Evolutionary conservation across 345 rosid species (phyloP).

Genomic region (Citrus australasica): DNA sequence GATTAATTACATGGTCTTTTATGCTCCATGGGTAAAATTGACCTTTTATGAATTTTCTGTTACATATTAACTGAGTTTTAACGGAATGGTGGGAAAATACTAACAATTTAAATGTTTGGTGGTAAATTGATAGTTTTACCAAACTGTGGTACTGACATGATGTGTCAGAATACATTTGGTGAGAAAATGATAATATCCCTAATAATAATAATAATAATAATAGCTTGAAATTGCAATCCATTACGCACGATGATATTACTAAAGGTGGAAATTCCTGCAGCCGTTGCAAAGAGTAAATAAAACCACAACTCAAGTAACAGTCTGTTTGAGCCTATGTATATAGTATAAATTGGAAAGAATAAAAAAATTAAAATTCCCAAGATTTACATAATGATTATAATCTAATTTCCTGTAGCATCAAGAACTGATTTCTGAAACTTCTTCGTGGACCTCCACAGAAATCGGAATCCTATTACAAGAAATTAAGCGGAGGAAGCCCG

Average conservation of each 20-base stretch:
- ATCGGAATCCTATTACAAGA: not conserved
- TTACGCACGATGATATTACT: not conserved
- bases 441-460: not conserved
- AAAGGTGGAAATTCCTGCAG: not conserved
- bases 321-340: not conserved
- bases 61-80: too few relatives aligned
- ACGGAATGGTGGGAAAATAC: too few relatives aligned
- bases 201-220: not conserved
- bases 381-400: not conserved
- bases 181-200: too few relatives aligned
- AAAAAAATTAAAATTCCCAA: not conserved
- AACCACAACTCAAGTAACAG: not conserved
- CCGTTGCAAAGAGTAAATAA: not conserved
- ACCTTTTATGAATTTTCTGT: too few relatives aligned
- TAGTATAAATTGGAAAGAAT: not conserved
- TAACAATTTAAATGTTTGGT: too few relatives aligned
- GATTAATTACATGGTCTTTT: too few relatives aligned
- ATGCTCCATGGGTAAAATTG: too few relatives aligned
- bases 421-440: not conserved
- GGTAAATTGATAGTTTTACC: too few relatives aligned
- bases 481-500: not conserved
- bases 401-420: not conserved
- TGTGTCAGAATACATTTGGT: too few relatives aligned
- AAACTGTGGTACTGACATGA: too few relatives aligned
- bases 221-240: not conserved